Evolutionary conservation across 2,329 filamentous ascomycete species (phyloP).

Genomic region (Arthrobotrys pseudoclavata): DNA sequence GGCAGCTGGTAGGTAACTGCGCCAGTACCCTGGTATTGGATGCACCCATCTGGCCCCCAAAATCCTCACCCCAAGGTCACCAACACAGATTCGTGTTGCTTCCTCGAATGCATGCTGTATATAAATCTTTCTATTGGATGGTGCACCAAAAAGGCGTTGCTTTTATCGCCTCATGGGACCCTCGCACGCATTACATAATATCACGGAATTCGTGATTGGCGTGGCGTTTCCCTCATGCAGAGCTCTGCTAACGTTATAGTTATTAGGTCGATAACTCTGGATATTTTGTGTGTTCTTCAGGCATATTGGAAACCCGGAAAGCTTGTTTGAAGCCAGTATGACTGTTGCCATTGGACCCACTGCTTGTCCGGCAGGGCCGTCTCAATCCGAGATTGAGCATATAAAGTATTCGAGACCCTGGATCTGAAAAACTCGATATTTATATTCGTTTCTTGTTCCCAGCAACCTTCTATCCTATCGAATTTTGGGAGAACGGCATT

Average conservation of each 20-base stretch:
- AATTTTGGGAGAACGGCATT: neutral
- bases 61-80: constrained; percentile 28
- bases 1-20: neutral
- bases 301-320: constrained; percentile 9
- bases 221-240: constrained; percentile 33
- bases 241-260: constrained; percentile 42
- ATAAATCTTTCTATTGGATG: constrained; percentile 31
- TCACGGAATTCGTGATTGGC: constrained; percentile 28
- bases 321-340: constrained; percentile 30
- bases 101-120: constrained; percentile 13
- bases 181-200: constrained; percentile 26
- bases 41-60: neutral
- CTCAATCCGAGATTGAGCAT: constrained; percentile 28
- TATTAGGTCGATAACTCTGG: constrained; percentile 9
- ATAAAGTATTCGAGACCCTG: constrained; percentile 22
- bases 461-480: neutral
- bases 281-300: constrained; percentile 8
- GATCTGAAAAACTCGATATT: neutral
- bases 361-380: constrained; percentile 15
- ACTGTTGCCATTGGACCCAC: constrained; percentile 27
- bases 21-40: constrained; percentile 1
- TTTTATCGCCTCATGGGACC: constrained; percentile 1
- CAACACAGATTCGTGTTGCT: constrained; percentile 9
- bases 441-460: neutral
- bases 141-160: neutral